Evolutionary conservation across 2,329 filamentous ascomycete genomes (phyloP), one percentile per base, ranked within the genome.

Genomic region (Colletotrichum tamarilloi): DNA sequence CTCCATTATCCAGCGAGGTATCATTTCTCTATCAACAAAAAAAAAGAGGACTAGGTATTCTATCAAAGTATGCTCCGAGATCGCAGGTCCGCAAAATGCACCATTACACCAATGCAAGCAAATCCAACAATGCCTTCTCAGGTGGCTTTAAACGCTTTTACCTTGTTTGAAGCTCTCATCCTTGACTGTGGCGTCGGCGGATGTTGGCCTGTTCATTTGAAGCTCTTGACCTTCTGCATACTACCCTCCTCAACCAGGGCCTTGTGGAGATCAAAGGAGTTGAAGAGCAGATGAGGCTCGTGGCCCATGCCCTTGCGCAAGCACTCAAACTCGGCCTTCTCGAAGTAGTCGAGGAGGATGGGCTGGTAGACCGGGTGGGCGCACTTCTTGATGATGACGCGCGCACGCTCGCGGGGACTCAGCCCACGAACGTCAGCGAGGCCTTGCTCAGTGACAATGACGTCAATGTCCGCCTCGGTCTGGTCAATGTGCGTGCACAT

Each of bases 401-500:
- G 88, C 12, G 95, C 94, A 58, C 95, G 87, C 87, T 97, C 94
- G 67, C 92, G 89, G 1, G 95, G 95, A 76, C 90, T 92, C 76
- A 97, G 86, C 64, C 95, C 95, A 55, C 94, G 90, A 1, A 97
- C 95, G 79, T 97, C 95, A 32, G 95, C 95, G 28, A 97, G 89
- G 71, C 95, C 95, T 81, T 89, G 84, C 82, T 90, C 87, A 26
- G 89, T 91, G n/a, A 97, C 95, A 58, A 97, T 84, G n/a, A 97
- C 92, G 78, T 97, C 95, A 52, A 97, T 88, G 81, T 97, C 95
- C 83, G 97, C 95, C 85, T 97, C 95, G 0, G 95, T 97, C 88
- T 97, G 95, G 84, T 97, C 95, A 76, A 97, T 88, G 84, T 97
- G 95, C 4, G 94, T 97, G 85, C 92, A 95, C 93, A 97, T 96